phyloP scores from a whole-genome alignment of 169 alveolate species.

The Plasmodium cynomolgi region DNA sequence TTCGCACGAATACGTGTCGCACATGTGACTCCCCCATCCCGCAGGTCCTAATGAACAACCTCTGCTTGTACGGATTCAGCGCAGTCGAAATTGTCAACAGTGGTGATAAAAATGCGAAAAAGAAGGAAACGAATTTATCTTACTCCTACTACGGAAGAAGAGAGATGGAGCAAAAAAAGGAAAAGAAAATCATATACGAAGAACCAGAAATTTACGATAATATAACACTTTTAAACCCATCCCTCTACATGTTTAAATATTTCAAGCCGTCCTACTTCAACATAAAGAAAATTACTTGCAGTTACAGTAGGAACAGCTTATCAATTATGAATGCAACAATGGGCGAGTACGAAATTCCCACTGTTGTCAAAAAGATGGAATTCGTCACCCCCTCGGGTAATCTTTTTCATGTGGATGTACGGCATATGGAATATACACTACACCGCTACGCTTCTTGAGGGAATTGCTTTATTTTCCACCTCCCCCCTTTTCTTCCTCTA shows the following conservation, averaged over 20 bases:
- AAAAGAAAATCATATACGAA: constrained; percentile 20
- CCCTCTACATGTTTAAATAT: constrained; percentile 72
- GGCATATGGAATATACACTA: background rate
- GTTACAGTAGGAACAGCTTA: constrained; percentile 69
- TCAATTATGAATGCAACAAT: constrained; percentile 74
- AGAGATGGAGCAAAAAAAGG: constrained; percentile 15
- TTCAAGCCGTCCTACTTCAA: constrained; percentile 73
- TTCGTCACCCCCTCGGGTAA: constrained; percentile 72
- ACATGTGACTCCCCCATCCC: background rate
- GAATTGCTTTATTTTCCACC: background rate
- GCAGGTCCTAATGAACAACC: constrained; percentile 67
- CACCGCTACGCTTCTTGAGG: background rate
- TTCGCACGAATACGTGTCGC: background rate
- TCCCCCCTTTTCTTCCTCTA: background rate
- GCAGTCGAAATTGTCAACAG: constrained; percentile 45
- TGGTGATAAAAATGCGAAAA: background rate
- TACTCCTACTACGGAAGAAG: constrained; percentile 16
- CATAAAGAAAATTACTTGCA: constrained; percentile 65
- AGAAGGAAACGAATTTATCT: constrained; percentile 11
- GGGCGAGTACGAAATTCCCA: constrained; percentile 57
- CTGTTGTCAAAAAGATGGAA: constrained; percentile 48
- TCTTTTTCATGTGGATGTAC: background rate
- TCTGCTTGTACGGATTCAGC: constrained; percentile 66
- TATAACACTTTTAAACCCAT: constrained; percentile 37
- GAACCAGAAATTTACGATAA: constrained; percentile 68